Percentiles rank a stretch among this genome's conserved stretches.
These are phyloP conservation scores for Coniochaeta pulveracea DNA, from an alignment of 2,329 filamentous ascomycete genomes.

Conservation along the genomic window DNA sequence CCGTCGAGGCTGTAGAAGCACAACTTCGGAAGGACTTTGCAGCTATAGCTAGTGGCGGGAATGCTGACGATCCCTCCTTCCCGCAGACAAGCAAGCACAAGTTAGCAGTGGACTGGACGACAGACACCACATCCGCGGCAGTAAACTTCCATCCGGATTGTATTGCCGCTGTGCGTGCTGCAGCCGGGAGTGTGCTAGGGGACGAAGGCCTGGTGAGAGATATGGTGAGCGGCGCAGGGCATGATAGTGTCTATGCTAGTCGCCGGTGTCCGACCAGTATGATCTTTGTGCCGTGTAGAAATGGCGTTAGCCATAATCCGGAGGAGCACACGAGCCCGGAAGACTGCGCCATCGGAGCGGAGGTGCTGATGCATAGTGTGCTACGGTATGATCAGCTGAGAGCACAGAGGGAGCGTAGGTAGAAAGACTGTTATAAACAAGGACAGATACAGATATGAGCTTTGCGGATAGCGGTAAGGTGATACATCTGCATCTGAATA, in stretches of 20 bases:
- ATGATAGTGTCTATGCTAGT: conserved; percentile 46
- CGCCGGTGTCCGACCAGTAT: conserved; percentile 51
- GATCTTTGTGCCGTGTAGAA: conserved; percentile 55
- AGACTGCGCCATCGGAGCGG: conserved; percentile 28
- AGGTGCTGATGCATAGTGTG: conserved; percentile 1
- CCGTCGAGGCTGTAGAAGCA: conserved; percentile 31
- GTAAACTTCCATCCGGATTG: conserved; percentile 57
- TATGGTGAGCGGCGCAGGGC: conserved; percentile 28
- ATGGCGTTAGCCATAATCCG: conserved; percentile 53
- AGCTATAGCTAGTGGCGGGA: not conserved
- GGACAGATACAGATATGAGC: too few species aligned
- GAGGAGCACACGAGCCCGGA: conserved; percentile 49
- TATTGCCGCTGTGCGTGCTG: conserved; percentile 50
- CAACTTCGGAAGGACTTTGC: conserved; percentile 25
- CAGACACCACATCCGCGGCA: conserved; percentile 51
- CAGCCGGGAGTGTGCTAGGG: conserved; percentile 28
- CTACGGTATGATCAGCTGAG: conserved; percentile 3
- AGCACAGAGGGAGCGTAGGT: conserved; percentile 1
- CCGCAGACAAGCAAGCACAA: not conserved
- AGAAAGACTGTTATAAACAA: too few species aligned
- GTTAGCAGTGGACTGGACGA: conserved; percentile 30
- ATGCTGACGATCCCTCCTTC: too few species aligned
- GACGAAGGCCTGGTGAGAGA: conserved; percentile 29
- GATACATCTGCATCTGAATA: too few species aligned
- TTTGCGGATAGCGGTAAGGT: too few species aligned